These are phyloP conservation scores for Cryptosporidium felis DNA, from an alignment of 169 alveolate genomes.

Conservation along the genomic window DNA sequence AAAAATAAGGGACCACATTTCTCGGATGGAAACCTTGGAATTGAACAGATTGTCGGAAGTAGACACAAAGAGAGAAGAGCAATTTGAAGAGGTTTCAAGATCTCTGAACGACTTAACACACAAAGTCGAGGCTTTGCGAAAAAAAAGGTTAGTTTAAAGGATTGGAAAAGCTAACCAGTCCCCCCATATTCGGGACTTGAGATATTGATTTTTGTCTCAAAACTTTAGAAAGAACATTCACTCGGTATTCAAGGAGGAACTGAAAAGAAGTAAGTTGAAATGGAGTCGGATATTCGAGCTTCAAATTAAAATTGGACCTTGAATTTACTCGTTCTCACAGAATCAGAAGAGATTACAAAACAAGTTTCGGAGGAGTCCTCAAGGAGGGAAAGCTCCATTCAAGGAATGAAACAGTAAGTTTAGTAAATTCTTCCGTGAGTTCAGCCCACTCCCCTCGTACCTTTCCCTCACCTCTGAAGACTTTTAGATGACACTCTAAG, in stretches of 20 bases:
- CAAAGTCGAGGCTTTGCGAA: conserved; percentile 29
- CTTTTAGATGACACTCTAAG: conserved; percentile 9
- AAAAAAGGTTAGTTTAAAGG: conserved; percentile 31
- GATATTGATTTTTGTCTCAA: no score
- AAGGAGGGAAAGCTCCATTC: conserved; percentile 14
- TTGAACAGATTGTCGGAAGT: conserved; percentile 5
- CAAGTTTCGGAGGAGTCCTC: neutral
- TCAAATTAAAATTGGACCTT: no score
- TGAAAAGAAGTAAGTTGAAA: conserved; percentile 28
- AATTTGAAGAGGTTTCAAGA: conserved; percentile 24
- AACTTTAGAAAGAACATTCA: conserved; percentile 1
- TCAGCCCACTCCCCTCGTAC: no score
- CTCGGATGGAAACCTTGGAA: conserved; percentile 2
- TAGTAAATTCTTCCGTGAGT: no score
- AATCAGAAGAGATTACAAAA: neutral
- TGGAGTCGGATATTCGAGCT: no score
- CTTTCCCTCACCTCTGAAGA: no score
- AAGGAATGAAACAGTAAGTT: conserved; percentile 48
- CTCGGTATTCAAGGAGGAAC: neutral
- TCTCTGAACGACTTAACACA: conserved; percentile 47
- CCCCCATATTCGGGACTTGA: no score
- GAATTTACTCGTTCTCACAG: no score
- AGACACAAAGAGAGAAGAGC: conserved; percentile 45
- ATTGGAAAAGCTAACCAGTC: no score
- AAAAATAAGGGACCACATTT: conserved; percentile 15